Evolutionary conservation across 768 basidiomycete species (phyloP).

Genomic region (Auricularia sp.): DNA sequence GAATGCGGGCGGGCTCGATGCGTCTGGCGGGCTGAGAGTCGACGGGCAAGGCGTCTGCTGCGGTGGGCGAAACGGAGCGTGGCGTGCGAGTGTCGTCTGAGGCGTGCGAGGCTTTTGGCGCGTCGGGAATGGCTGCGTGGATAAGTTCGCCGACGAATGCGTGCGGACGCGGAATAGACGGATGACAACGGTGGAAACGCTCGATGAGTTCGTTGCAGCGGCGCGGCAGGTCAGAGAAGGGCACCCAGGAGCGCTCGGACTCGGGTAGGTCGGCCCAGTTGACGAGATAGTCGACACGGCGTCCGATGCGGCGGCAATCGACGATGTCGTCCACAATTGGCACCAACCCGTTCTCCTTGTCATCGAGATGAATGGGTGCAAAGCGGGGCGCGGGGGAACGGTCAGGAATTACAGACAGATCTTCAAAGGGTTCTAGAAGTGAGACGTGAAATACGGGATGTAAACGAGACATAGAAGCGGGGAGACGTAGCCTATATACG

Average conservation of each 20-base stretch:
- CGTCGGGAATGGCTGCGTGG: no score
- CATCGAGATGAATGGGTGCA: background rate
- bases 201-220: conserved; percentile 21
- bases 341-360: conserved; percentile 11
- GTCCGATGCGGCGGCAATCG: no score
- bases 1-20: no score
- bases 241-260: conserved; percentile 27
- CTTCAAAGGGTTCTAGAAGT: conserved; percentile 13
- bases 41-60: no score
- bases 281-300: no score
- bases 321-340: no score
- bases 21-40: no score
- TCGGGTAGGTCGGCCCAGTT: conserved; percentile 18
- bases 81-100: no score
- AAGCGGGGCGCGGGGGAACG: conserved; percentile 13
- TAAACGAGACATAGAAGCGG: background rate
- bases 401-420: conserved; percentile 20
- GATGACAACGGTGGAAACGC: conserved; percentile 25
- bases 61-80: no score
- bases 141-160: no score
- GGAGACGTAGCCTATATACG: background rate
- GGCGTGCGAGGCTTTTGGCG: no score
- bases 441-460: conserved; percentile 17
- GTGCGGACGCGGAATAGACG: conserved; percentile 21
- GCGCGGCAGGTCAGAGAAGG: conserved; percentile 24